phyloP scores from a whole-genome alignment of 2,329 filamentous ascomycete species.

The Plectosphaerella cucumerina region DNA sequence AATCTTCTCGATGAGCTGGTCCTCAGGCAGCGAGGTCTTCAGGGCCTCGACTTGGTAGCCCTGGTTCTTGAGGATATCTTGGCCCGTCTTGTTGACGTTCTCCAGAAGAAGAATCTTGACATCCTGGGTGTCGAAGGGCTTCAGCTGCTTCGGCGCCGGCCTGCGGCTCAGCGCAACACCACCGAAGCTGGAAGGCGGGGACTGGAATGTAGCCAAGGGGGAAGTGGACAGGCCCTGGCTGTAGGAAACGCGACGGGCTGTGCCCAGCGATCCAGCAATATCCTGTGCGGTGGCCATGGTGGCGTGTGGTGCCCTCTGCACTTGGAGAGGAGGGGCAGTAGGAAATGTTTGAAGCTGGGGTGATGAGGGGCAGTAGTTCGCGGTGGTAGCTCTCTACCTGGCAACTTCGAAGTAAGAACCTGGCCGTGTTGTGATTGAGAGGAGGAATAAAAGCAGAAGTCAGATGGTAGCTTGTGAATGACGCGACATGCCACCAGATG shows the following conservation, averaged over 20 bases:
- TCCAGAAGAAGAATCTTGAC: constrained; percentile 95
- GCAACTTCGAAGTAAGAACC: no score
- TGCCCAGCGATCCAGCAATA: constrained; percentile 35
- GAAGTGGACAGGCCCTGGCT: constrained; percentile 69
- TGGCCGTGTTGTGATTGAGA: no score
- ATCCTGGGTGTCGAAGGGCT: constrained; percentile 92
- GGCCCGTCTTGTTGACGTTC: constrained; percentile 90
- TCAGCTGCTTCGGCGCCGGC: constrained; percentile 67
- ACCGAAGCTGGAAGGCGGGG: constrained; percentile 61
- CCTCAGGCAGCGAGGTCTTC: constrained; percentile 86
- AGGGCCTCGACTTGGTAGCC: constrained; percentile 94
- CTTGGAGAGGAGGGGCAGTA: no score
- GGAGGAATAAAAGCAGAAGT: no score
- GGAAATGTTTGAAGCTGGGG: no score
- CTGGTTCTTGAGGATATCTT: constrained; percentile 75
- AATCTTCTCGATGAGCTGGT: constrained; percentile 95
- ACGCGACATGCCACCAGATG: no score
- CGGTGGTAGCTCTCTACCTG: no score
- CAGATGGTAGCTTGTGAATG: no score
- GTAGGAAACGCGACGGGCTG: constrained; percentile 44
- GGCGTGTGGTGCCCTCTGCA: not conserved
- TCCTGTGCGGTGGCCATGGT: constrained; percentile 44
- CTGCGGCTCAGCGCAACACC: constrained; percentile 38
- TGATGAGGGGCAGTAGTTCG: no score
- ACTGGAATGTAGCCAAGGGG: constrained; percentile 71